Conservation (phyloP, 1,284 basidiomycete genomes). For the Macrocystidia cucumis region DNA sequence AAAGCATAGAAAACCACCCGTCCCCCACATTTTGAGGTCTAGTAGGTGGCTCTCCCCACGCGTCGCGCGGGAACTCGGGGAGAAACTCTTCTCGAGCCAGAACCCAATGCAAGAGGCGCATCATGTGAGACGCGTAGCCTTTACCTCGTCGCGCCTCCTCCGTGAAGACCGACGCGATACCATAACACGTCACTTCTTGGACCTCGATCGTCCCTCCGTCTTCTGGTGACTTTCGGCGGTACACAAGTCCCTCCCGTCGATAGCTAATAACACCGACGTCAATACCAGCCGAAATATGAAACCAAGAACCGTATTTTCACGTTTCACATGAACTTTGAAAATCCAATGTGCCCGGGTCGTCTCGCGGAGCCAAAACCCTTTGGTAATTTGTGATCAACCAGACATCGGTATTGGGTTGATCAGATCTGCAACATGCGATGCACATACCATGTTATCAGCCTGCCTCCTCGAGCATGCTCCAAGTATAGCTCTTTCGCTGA, state of each 20-base stretch:
- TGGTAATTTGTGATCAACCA: not conserved
- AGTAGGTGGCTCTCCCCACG: slow-evolving; percentile 27
- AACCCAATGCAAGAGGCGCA: slow-evolving; percentile 44
- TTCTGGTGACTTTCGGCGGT: slow-evolving; percentile 5
- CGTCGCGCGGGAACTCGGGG: slow-evolving; percentile 20
- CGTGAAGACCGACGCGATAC: slow-evolving; percentile 43
- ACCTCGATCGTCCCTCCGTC: slow-evolving; percentile 3
- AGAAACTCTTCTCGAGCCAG: slow-evolving; percentile 25
- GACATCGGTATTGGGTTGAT: not conserved
- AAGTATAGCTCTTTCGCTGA: slow-evolving; percentile 21
- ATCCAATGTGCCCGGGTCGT: slow-evolving; percentile 27
- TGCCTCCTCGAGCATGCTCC: slow-evolving; percentile 26
- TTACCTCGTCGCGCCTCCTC: slow-evolving; percentile 32
- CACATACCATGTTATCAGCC: slow-evolving; percentile 28
- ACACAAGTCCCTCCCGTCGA: slow-evolving; percentile 21
- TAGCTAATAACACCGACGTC: slow-evolving; percentile 16
- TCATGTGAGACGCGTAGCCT: slow-evolving; percentile 46
- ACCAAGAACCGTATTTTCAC: slow-evolving; percentile 16
- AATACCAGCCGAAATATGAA: not conserved
- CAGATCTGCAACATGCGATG: not conserved
- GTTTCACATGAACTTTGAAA: slow-evolving; percentile 36
- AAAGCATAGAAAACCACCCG: slow-evolving; percentile 44
- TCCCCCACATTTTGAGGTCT: slow-evolving; percentile 18
- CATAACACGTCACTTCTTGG: slow-evolving; percentile 29
- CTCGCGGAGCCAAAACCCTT: slow-evolving; percentile 37